Conservation (phyloP, 1,139 yeast species). For the Sporopachydermia cereana region DNA sequence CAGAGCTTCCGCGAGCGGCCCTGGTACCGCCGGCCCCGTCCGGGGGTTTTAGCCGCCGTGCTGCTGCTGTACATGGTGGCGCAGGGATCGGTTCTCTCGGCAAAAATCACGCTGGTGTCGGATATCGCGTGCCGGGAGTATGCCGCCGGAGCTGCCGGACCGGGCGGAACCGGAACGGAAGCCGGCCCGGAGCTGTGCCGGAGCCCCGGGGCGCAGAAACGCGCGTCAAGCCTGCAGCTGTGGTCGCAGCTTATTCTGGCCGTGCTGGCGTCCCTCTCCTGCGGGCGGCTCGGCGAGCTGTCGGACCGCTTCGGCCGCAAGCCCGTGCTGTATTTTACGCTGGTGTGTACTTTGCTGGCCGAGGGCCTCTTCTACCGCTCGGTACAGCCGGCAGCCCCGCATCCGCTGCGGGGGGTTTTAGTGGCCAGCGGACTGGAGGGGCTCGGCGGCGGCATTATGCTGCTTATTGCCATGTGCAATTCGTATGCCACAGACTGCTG, state of each 20-base stretch:
- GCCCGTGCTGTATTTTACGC: constrained; percentile 29
- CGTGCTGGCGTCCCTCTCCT: not conserved
- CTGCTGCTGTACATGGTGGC: not conserved
- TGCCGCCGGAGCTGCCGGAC: not conserved
- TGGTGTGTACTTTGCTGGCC: constrained; percentile 21
- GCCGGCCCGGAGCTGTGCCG: not conserved
- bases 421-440: constrained; percentile 32
- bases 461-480: constrained; percentile 40
- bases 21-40: not conserved
- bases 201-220: constrained; percentile 1
- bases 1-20: not conserved
- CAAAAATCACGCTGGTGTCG: not conserved
- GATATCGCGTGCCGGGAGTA: not conserved
- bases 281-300: constrained; percentile 36
- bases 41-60: not conserved
- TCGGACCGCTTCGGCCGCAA: constrained; percentile 58
- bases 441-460: constrained; percentile 43
- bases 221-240: not conserved
- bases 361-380: constrained; percentile 15
- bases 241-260: not conserved
- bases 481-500: constrained; percentile 59
- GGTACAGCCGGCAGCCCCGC: not conserved
- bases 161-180: not conserved
- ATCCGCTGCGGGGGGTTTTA: constrained; percentile 26
- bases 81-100: not conserved